These are phyloP conservation scores for Tuber microsphaerosporum DNA, from an alignment of 495 filamentous ascomycete species.

Conservation along the genomic window DNA sequence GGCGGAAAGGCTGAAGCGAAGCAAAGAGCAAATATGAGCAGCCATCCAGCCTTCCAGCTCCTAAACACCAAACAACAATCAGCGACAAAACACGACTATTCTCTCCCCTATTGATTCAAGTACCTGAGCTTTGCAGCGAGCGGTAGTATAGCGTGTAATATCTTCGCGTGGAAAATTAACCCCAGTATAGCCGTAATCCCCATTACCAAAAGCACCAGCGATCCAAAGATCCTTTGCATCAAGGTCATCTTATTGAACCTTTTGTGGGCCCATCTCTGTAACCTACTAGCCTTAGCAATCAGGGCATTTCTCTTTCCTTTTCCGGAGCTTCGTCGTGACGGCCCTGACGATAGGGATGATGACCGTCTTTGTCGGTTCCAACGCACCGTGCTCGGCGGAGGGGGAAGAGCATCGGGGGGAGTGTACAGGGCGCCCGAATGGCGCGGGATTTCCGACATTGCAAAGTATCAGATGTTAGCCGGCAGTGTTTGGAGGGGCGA, in stretches of 20 bases:
- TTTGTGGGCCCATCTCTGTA: slow-evolving; percentile 38
- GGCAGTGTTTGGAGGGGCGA: slow-evolving; percentile 9
- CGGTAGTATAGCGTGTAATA: slow-evolving; percentile 35
- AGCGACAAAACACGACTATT: background rate
- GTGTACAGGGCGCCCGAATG: slow-evolving; percentile 39
- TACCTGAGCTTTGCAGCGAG: slow-evolving; percentile 34
- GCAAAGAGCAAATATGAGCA: slow-evolving; percentile 69
- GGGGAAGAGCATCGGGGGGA: slow-evolving; percentile 29
- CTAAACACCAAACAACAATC: slow-evolving; percentile 2
- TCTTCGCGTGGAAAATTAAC: slow-evolving; percentile 40
- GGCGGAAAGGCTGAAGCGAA: slow-evolving; percentile 82
- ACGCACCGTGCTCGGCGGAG: slow-evolving; percentile 18
- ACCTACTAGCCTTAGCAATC: slow-evolving; percentile 15
- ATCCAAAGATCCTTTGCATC: slow-evolving; percentile 32
- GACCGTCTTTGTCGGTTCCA: slow-evolving; percentile 23
- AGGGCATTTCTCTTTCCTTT: slow-evolving; percentile 7
- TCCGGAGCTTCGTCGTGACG: slow-evolving; percentile 1
- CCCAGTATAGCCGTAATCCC: slow-evolving; percentile 27
- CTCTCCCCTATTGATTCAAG: background rate
- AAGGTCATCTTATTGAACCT: slow-evolving; percentile 27
- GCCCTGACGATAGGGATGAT: slow-evolving; percentile 17
- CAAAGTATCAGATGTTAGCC: background rate
- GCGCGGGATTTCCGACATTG: slow-evolving; percentile 39
- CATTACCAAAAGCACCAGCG: slow-evolving; percentile 20
- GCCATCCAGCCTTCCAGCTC: slow-evolving; percentile 55